A percentile compares a stretch with the other conserved stretches of the same genome.
Evolutionary conservation across 2,329 filamentous ascomycete species (phyloP).

Genomic region (Pestalotiopsis sp.): DNA sequence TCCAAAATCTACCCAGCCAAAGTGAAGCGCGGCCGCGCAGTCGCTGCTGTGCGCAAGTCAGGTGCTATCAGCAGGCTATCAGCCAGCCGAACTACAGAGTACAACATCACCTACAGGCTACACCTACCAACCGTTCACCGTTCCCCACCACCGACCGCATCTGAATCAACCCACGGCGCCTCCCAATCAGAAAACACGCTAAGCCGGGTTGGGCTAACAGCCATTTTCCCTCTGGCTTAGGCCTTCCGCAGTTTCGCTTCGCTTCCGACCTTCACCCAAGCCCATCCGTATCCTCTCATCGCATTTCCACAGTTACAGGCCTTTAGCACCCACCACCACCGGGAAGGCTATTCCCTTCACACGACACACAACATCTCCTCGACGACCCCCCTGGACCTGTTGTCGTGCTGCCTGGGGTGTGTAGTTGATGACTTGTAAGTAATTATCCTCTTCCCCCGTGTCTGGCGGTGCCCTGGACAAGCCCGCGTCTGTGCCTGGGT

Average conservation of each 20-base stretch:
- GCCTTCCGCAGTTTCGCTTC: slow-evolving; percentile 24
- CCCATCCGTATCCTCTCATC: slow-evolving; percentile 17
- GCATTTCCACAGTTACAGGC: slow-evolving; percentile 10
- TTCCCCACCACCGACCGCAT: background rate
- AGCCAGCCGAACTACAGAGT: too few species aligned
- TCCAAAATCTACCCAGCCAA: too few species aligned
- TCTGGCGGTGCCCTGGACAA: slow-evolving; percentile 22
- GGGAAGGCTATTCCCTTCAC: slow-evolving; percentile 9
- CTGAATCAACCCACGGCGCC: slow-evolving; percentile 3
- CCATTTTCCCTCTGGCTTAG: slow-evolving; percentile 15
- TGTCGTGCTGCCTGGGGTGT: slow-evolving; percentile 17
- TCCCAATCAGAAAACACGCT: slow-evolving; percentile 9
- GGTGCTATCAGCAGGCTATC: too few species aligned
- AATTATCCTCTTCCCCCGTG: slow-evolving; percentile 19
- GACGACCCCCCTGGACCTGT: slow-evolving; percentile 12
- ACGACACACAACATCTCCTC: slow-evolving; percentile 9
- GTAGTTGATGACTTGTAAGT: slow-evolving; percentile 36
- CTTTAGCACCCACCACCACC: slow-evolving; percentile 22
- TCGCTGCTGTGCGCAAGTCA: too few species aligned
- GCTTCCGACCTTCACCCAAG: slow-evolving; percentile 25
- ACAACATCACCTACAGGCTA: too few species aligned
- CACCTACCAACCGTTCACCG: too few species aligned
- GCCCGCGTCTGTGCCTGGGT: slow-evolving; percentile 25
- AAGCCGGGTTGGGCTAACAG: slow-evolving; percentile 15
- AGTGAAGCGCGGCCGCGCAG: too few species aligned